Conservation (phyloP, 805 yeast genomes). For the Metschnikowia similis region DNA sequence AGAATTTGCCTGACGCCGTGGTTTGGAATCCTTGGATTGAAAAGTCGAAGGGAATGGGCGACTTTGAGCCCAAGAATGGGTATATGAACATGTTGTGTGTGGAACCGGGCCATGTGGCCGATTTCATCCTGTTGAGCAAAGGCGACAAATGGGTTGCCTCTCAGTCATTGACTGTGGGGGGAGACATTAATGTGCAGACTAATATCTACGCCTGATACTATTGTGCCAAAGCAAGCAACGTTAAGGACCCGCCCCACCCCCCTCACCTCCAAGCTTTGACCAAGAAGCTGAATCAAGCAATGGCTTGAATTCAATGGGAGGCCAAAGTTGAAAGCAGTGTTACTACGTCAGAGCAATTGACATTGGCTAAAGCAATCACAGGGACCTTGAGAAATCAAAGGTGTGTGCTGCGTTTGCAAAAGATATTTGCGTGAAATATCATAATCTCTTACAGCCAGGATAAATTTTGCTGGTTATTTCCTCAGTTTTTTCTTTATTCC, state of each 20-base stretch:
- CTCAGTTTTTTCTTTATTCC: not conserved
- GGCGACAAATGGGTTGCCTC: slow-evolving; percentile 73
- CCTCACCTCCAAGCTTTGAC: too few species aligned
- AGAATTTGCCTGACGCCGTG: slow-evolving; percentile 64
- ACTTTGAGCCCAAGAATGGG: slow-evolving; percentile 83
- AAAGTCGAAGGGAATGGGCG: slow-evolving; percentile 78
- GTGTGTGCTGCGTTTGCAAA: too few species aligned
- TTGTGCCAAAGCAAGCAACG: not conserved
- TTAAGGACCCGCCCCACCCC: too few species aligned
- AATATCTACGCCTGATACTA: slow-evolving; percentile 24
- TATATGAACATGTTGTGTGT: slow-evolving; percentile 86
- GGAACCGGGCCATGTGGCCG: slow-evolving; percentile 87
- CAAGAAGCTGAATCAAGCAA: too few species aligned
- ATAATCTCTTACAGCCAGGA: too few species aligned
- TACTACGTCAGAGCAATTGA: too few species aligned
- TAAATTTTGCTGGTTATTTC: too few species aligned
- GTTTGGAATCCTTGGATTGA: slow-evolving; percentile 98
- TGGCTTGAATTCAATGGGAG: too few species aligned
- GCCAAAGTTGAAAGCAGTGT: too few species aligned
- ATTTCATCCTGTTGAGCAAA: slow-evolving; percentile 59
- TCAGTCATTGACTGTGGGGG: slow-evolving; percentile 56
- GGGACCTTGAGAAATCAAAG: too few species aligned
- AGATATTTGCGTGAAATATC: too few species aligned
- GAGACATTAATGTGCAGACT: slow-evolving; percentile 59
- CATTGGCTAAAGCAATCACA: too few species aligned